These are phyloP conservation scores for Tagetes erecta DNA, from an alignment of 129 eudicot species.

Conservation along the genomic window DNA sequence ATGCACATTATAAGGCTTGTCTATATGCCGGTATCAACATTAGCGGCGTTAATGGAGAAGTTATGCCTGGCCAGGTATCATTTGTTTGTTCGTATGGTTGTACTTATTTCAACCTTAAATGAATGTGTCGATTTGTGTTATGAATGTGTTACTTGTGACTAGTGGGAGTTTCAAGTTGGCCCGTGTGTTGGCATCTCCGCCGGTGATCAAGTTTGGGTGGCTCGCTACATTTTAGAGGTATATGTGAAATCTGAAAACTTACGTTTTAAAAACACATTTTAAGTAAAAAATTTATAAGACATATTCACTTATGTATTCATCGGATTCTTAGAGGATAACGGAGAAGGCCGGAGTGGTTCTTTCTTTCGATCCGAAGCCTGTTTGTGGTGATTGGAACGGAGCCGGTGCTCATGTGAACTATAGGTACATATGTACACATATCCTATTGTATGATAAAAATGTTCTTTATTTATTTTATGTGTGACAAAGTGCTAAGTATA, in stretches of 20 bases:
- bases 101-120: neutral
- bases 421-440: constrained; percentile 41
- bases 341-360: constrained; percentile 74
- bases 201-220: constrained; percentile 81
- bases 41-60: constrained; percentile 87
- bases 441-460: neutral
- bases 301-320: neutral
- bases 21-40: constrained; percentile 83
- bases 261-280: neutral
- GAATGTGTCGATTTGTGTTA: neutral
- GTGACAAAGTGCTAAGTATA: neutral
- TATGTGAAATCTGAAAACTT: neutral
- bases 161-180: constrained; percentile 98
- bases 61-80: constrained; percentile 90
- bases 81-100: neutral
- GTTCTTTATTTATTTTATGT: neutral
- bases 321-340: constrained; percentile 57
- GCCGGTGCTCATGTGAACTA: constrained; percentile 92
- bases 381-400: constrained; percentile 92
- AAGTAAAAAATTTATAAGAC: neutral
- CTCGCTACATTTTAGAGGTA: constrained; percentile 89
- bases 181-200: constrained; percentile 81
- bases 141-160: neutral
- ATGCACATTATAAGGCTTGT: constrained; percentile 87
- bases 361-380: constrained; percentile 84